These are phyloP conservation scores for Stachybotrys echinatus DNA, from an alignment of 2,329 filamentous ascomycete genomes.

Conservation along the genomic window DNA sequence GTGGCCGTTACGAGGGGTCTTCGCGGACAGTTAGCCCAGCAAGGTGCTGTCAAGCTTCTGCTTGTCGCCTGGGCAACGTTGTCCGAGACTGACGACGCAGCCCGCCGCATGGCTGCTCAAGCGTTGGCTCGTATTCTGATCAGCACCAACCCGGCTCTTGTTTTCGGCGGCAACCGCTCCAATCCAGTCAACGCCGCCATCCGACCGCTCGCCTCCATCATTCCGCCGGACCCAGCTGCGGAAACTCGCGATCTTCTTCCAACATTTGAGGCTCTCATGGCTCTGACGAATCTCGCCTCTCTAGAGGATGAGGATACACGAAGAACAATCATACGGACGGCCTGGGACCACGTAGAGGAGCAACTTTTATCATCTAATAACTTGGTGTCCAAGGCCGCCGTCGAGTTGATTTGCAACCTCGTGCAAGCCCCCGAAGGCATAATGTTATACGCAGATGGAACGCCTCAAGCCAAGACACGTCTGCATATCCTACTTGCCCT, in stretches of 20 bases:
- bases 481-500: constrained; percentile 83
- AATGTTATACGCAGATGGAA: constrained; percentile 63
- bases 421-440: constrained; percentile 64
- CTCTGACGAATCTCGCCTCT: constrained; percentile 89
- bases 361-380: constrained; percentile 71
- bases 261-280: constrained; percentile 84
- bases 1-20: constrained; percentile 69
- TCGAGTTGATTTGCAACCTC: constrained; percentile 89
- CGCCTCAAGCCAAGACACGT: constrained; percentile 63
- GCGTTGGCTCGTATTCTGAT: constrained; percentile 82
- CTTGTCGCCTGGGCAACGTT: constrained; percentile 65
- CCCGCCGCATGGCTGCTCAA: constrained; percentile 63
- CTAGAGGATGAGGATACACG: constrained; percentile 63
- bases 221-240: constrained; percentile 57
- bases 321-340: constrained; percentile 64
- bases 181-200: constrained; percentile 75
- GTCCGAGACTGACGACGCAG: constrained; percentile 40
- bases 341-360: constrained; percentile 77
- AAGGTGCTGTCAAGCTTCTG: constrained; percentile 85
- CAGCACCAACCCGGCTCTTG: constrained; percentile 75
- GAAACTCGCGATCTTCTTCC: constrained; percentile 76
- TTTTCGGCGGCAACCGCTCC: constrained; percentile 74
- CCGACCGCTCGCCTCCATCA: constrained; percentile 70
- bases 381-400: constrained; percentile 74
- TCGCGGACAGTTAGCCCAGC: constrained; percentile 78